Percentiles rank a stretch among this genome's conserved stretches.
Evolutionary conservation across 331 rosid species (phyloP).

Genomic region (Erythrophleum ivorense): DNA sequence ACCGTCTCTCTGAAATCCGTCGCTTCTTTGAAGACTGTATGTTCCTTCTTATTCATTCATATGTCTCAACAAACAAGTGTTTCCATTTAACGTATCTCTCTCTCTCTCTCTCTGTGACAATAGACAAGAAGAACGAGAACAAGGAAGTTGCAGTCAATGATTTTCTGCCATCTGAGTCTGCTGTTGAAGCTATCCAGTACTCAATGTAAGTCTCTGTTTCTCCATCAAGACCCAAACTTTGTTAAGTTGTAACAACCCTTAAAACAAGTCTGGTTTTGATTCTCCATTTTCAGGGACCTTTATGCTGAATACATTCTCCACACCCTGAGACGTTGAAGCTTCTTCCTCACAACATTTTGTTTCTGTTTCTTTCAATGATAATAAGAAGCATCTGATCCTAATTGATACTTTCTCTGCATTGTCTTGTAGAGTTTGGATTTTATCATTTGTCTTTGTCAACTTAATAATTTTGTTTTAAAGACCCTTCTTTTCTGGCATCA

Average conservation of each 20-base stretch:
- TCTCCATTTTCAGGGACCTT: slow-evolving; percentile 97
- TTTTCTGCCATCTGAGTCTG: slow-evolving; percentile 70
- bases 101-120: too few species aligned
- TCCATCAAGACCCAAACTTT: too few species aligned
- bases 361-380: slow-evolving; percentile 34
- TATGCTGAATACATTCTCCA: slow-evolving; percentile 87
- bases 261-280: too few species aligned
- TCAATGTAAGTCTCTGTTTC: slow-evolving; percentile 79
- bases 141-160: slow-evolving; percentile 95
- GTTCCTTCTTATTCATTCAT: not conserved
- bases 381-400: slow-evolving; percentile 50
- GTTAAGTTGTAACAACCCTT: too few species aligned
- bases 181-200: slow-evolving; percentile 82
- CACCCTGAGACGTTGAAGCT: slow-evolving; percentile 72
- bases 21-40: slow-evolving; percentile 97
- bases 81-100: slow-evolving; percentile 47
- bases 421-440: too few species aligned
- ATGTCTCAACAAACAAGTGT: slow-evolving; percentile 13
- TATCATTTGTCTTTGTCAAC: too few species aligned
- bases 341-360: too few species aligned
- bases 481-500: too few species aligned
- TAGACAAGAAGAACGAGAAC: slow-evolving; percentile 96
- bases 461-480: too few species aligned
- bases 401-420: too few species aligned
- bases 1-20: slow-evolving; percentile 85